A percentile compares a stretch with the other conserved stretches of the same genome.
Conservation (phyloP, 805 yeast species). For the Saturnispora halmiae region DNA sequence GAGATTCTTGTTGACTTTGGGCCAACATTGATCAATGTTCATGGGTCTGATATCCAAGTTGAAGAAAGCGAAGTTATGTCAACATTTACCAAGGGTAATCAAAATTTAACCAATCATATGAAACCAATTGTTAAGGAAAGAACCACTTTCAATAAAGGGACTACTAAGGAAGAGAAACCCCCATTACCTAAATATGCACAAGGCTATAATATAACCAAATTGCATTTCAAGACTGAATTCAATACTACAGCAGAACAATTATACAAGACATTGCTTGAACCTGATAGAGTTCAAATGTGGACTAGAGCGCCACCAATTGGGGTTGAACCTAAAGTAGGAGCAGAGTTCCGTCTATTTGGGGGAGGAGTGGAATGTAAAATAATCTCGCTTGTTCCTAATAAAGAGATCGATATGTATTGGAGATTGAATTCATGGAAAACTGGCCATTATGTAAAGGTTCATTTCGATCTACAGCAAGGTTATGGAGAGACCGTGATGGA, state of each 20-base stretch:
- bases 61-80: constrained; percentile 58
- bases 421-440: constrained; percentile 79
- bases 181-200: constrained; percentile 31
- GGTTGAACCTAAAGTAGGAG: constrained; percentile 51
- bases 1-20: constrained; percentile 58
- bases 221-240: constrained; percentile 71
- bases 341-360: constrained; percentile 66
- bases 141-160: constrained; percentile 22
- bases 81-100: constrained; percentile 43
- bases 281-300: constrained; percentile 83
- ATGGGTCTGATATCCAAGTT: constrained; percentile 84
- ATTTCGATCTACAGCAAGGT: constrained; percentile 63
- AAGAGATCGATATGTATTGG: constrained; percentile 70
- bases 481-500: constrained; percentile 75
- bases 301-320: constrained; percentile 56
- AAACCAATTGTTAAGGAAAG: constrained; percentile 24
- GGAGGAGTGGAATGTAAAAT: constrained; percentile 77
- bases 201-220: constrained; percentile 70
- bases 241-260: constrained; percentile 83
- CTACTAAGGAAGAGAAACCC: constrained; percentile 12
- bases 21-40: constrained; percentile 57
- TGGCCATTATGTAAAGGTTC: constrained; percentile 69
- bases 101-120: constrained; percentile 23
- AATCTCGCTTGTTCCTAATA: constrained; percentile 46
- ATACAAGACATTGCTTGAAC: constrained; percentile 67